Base-by-base conservation (phyloP, 73 alveolate species). In the Durusdinium trenchii region DNA sequence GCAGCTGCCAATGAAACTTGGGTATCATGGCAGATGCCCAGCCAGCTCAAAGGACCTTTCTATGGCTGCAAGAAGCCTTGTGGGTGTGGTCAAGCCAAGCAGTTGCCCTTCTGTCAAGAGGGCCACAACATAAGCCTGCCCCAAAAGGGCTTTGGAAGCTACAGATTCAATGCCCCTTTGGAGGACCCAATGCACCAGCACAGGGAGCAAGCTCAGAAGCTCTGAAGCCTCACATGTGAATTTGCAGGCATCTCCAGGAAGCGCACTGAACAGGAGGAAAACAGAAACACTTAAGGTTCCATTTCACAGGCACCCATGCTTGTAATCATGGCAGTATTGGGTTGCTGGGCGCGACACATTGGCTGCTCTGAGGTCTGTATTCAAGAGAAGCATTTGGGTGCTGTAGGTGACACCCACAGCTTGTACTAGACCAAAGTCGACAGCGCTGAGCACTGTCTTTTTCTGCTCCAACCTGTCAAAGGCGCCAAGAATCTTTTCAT, bases 161-260 rank as follows among this genome's bases (percentile, higher is more conserved):
- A 20, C 62, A 10, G 6, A 6, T 9, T 76, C 62, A 36, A 45
- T 18, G 36, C 40, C 86, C 60, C 14, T 23, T 40, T 38, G 12
- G 7, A 60, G 16, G 3, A 76, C 87, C 87, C 42, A 43, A 16
- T 76, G 45, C 12, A 60, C 54, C 87, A 76, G 40, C 36, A 76
- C 4, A 45, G 87, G 60, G 46, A 42, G 12, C 45, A 76, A 42
- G 43, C 87, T 60, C 61, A 76, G 46, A 30, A 42, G 38, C 45
- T 76, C 62, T 20, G 62, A 43, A 18, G 87, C 87, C 45, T 54
- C 45, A 60, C 87, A 76, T 42, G 42, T 76, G 87, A 76, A 76
- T 60, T 76, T 76, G 9, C 84, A 73, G 9, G 84, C 84, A 36
- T n/a, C 48, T 30, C n/a, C n/a, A n/a, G n/a, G n/a, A n/a, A 73